Base-by-base conservation (phyloP, 2,329 filamentous ascomycete genomes). In the Pestalotiopsis sp. region DNA sequence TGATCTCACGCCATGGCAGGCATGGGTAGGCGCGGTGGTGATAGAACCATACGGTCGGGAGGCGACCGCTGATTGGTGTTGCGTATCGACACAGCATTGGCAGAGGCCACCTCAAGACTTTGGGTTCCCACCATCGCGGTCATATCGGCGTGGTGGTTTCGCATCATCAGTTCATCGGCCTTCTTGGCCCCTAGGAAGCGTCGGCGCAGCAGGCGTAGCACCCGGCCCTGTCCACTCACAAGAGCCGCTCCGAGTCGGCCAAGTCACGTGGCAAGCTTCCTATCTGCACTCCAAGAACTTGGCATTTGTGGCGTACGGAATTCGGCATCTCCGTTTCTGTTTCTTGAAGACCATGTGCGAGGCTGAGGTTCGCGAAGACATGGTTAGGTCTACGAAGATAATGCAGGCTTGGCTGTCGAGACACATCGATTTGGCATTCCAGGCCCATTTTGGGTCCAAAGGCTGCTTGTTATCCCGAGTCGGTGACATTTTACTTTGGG, bases 31-130 rank as follows among this genome's bases (percentile, higher is more conserved):
- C n/a, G 25, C 12, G 13, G 31, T 25, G 41, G 5, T 49, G 49
- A 14, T 36, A 41, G n/a, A 31, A 36, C 31, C 36, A 36, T 2
- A n/a, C 31, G 17, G 52, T 23, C 12, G 45, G 25, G 52, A 58
- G 39, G 39, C 52, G 45, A 38, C 20, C 25, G 31, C 68, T 68
- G 39, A 68, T 70, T 68, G 68, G 66, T 23, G 23, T 39, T 5
- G 14, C 13, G 27, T 12, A 38, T 20, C 27, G 49, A 31, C 20
- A 49, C 13, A 58, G 38, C 45, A 68, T 66, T 67, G 68, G 66
- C 66, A 66, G n/a, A 59, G 49, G 52, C 45, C 38, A 20, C 27
- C 27, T 56, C 68, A 69, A 64, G 63, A 20, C 64, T 56, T 52
- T 27, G 38, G 49, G 38, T 52, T 52, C 41, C 56, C 41, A 60